Evolutionary conservation across 2,329 filamentous ascomycete species (phyloP), one percentile per base, ranked within the genome.

Genomic region (Periconia digitata): DNA sequence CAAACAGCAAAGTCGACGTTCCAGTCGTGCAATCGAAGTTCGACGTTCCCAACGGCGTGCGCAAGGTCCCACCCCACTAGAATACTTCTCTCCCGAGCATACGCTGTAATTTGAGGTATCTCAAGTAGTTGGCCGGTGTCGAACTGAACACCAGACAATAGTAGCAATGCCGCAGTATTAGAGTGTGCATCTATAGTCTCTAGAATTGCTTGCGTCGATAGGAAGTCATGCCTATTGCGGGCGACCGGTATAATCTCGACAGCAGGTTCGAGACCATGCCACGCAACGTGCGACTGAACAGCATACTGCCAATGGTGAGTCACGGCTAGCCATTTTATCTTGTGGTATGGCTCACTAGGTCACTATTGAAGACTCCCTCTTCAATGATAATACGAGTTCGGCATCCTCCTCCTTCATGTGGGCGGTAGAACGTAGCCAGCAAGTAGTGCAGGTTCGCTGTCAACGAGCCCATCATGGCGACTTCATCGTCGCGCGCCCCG

Each of bases 111-210:
- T 37, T 73, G 79, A 23, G 82, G 72, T 2, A 96, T 92, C 67
- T 96, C 89, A 56, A 96, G 87, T 40, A 89, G 82, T 68, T 96
- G 91, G 43, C 91, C 91, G 2, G 86, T 92, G 72, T 95, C 95
- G 75, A 91, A 96, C 67, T 96, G 91, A 36, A 96, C 87, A 5
- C 89, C 91, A 0, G 91, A 89, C 0, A 96, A 82, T 8, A 95
- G 79, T 1, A 96, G 73, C 12, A 96, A 70, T 2, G 90, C 89
- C 0, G 89, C 84, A 15, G 82, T 81, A 1, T 83, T 77, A 32
- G 85, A 87, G 61, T 96, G 85, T 48, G 84, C 74, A 56, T 90
- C 85, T 54, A 96, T 95, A 7, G 82, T 76, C 2, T 79, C 75
- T 13, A 92, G 75, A 24, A 95, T 87, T 50, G 84, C 76, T 23